Conservation (phyloP, 192 early-diverging fungal genomes). For the Podochytrium sp. region DNA sequence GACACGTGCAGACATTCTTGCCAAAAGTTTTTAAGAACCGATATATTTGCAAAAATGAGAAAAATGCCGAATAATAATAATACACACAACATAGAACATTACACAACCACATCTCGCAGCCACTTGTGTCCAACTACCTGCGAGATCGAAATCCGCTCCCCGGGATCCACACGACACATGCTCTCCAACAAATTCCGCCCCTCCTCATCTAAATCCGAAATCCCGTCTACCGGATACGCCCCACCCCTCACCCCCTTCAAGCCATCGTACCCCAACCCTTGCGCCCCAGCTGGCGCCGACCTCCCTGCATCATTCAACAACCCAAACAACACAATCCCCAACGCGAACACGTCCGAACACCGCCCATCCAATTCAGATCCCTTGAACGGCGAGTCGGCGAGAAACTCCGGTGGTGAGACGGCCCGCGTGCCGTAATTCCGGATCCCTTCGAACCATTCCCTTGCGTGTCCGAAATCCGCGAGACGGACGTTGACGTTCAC, state of each 20-base stretch:
- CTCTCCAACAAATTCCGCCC: neutral
- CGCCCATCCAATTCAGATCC: neutral
- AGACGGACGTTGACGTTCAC: neutral
- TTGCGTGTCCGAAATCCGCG: constrained; percentile 32
- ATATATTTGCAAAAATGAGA: too few species aligned
- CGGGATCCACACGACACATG: constrained; percentile 16
- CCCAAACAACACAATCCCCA: constrained; percentile 22
- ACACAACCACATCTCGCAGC: neutral
- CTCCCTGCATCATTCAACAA: constrained; percentile 13
- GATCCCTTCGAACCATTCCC: neutral
- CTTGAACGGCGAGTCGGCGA: neutral
- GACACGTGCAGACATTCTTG: neutral
- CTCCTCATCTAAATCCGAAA: neutral
- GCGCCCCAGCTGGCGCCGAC: neutral
- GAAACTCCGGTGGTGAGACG: constrained; percentile 13
- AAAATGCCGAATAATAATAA: neutral
- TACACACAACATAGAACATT: neutral
- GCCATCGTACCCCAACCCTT: neutral
- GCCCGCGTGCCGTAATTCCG: constrained; percentile 7
- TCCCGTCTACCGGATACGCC: neutral
- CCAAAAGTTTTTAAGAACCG: too few species aligned
- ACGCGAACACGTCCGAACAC: constrained; percentile 23
- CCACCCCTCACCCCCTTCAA: neutral
- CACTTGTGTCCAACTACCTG: constrained; percentile 3
- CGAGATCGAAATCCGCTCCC: neutral